Evolutionary conservation across 2,329 filamentous ascomycete species (phyloP).

Genomic region (Myriosclerotinia scirpicola): DNA sequence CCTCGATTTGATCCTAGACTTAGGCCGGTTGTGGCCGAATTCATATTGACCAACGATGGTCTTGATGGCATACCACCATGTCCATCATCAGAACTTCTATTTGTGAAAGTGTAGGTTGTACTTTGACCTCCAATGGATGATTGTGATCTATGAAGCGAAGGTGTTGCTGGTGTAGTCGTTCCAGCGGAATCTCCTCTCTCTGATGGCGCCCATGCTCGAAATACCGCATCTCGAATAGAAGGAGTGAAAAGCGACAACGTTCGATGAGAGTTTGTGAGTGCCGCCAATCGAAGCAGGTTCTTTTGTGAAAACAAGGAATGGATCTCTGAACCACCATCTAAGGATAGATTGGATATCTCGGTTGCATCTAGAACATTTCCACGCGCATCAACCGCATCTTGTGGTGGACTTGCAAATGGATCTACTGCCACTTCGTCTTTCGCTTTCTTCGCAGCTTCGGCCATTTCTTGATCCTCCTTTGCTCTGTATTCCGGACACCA

Average conservation of each 20-base stretch:
- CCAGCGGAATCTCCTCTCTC: conserved; percentile 49
- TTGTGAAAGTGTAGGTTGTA: conserved; percentile 71
- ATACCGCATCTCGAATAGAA: conserved; percentile 84
- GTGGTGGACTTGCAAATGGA: conserved; percentile 76
- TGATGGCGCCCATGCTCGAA: conserved; percentile 82
- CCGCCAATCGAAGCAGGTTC: conserved; percentile 80
- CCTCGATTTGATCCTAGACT: conserved; percentile 58
- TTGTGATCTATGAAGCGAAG: conserved; percentile 59
- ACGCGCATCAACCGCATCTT: conserved; percentile 78
- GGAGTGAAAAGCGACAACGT: conserved; percentile 91
- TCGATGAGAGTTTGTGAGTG: conserved; percentile 82
- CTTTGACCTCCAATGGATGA: conserved; percentile 58
- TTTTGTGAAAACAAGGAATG: conserved; percentile 95
- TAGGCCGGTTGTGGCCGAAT: conserved; percentile 62
- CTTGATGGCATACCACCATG: conserved; percentile 59
- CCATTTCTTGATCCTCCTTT: conserved; percentile 58
- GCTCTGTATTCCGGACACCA: conserved; percentile 86
- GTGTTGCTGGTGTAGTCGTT: conserved; percentile 43
- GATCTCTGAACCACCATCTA: conserved; percentile 77
- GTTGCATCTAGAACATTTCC: conserved; percentile 75
- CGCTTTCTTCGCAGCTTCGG: conserved; percentile 50
- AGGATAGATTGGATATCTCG: conserved; percentile 72
- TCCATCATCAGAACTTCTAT: conserved; percentile 61
- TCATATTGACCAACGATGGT: conserved; percentile 63
- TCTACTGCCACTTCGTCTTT: conserved; percentile 60